Conservation (phyloP, 2,329 filamentous ascomycete genomes). For the Apiospora pterosperma region DNA sequence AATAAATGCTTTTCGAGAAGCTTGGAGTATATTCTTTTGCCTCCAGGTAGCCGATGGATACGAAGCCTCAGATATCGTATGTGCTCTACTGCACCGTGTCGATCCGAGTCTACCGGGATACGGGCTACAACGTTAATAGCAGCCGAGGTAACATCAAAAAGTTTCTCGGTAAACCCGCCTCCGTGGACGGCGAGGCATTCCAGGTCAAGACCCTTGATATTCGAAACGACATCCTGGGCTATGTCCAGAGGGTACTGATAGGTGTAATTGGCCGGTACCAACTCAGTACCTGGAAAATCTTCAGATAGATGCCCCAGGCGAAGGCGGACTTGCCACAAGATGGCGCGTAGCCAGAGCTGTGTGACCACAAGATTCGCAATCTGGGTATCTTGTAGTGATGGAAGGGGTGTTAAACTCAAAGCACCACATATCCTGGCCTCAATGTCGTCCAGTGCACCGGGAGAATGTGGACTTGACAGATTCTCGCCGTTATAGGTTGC, state of each 20-base stretch:
- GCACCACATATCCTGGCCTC: constrained; percentile 35
- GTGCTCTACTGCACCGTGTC: constrained; percentile 32
- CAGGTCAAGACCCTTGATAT: constrained; percentile 34
- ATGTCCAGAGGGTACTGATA: constrained; percentile 41
- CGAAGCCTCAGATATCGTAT: constrained; percentile 33
- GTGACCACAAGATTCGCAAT: constrained; percentile 42
- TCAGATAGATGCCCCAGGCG: constrained; percentile 37
- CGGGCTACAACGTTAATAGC: constrained; percentile 42
- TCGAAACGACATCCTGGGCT: constrained; percentile 35
- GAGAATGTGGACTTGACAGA: constrained; percentile 26
- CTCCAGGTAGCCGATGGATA: constrained; percentile 35
- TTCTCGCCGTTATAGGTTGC: constrained; percentile 37
- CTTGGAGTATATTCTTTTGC: constrained; percentile 33
- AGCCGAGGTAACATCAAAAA: constrained; percentile 42
- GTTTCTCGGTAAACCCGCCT: constrained; percentile 43
- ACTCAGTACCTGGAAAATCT: background rate
- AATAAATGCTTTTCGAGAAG: constrained; percentile 34
- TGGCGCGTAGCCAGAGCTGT: constrained; percentile 42
- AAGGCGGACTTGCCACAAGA: constrained; percentile 42
- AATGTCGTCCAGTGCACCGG: constrained; percentile 30
- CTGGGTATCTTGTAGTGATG: constrained; percentile 37
- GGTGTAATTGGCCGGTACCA: constrained; percentile 27
- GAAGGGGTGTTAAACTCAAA: constrained; percentile 24
- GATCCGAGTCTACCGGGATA: constrained; percentile 28
- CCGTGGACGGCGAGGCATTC: constrained; percentile 40